These are phyloP conservation scores for Coleophoma eucalyptorum DNA, from an alignment of 2,329 filamentous ascomycete genomes.

Conservation along the genomic window DNA sequence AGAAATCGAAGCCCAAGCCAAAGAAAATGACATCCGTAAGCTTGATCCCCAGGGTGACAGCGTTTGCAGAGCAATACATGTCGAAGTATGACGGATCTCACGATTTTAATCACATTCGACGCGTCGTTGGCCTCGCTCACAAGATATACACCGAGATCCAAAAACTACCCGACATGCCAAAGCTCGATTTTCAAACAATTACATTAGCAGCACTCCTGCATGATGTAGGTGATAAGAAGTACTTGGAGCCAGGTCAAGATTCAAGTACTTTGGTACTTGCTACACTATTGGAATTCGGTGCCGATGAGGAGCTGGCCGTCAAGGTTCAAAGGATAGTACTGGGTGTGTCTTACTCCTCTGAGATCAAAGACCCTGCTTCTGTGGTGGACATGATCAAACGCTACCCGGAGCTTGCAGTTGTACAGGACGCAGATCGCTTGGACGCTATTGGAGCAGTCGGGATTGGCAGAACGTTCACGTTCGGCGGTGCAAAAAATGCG, in stretches of 20 bases:
- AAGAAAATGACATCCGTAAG: conserved; percentile 15
- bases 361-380: conserved; percentile 60
- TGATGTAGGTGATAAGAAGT: conserved; percentile 71
- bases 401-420: conserved; percentile 76
- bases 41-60: conserved; percentile 47
- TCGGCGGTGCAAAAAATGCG: conserved; percentile 59
- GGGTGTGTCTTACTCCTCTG: conserved; percentile 76
- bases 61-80: conserved; percentile 70
- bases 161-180: conserved; percentile 20
- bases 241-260: conserved; percentile 47
- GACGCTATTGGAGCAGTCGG: conserved; percentile 90
- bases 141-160: conserved; percentile 23
- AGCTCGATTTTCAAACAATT: conserved; percentile 51
- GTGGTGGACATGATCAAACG: conserved; percentile 54
- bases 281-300: conserved; percentile 57
- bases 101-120: conserved; percentile 80
- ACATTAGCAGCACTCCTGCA: conserved; percentile 75
- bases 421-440: conserved; percentile 92
- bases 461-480: conserved; percentile 75
- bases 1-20: conserved; percentile 2
- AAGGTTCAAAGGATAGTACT: conserved; percentile 72
- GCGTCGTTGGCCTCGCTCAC: conserved; percentile 70
- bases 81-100: conserved; percentile 79
- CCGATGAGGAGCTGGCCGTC: conserved; percentile 53
- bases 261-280: conserved; percentile 50